Base-by-base conservation (phyloP, 345 rosid species). In the Populus ilicifolia region DNA sequence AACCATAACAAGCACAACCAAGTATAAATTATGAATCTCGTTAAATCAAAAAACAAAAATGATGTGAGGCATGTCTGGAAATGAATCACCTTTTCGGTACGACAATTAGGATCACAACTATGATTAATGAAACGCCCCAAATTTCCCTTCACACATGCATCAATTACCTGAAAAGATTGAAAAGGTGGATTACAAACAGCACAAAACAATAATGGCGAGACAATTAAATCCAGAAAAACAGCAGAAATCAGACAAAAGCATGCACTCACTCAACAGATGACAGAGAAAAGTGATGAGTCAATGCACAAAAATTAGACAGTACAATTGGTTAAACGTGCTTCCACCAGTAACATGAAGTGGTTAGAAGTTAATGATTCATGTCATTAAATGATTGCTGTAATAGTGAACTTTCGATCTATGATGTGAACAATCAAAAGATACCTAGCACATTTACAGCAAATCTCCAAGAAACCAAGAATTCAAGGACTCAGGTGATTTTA, bases 101-200 rank as follows among this genome's bases (percentile, higher is more conserved):
- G 98, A 82, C 99, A 93, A 85, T 96, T 96, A 70, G 99, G 99
- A 83, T 96, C 95, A 84, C 99, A 96, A 75, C 99, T 96, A 81
- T 96, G 99, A 86, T 96, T 96, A 66, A 96, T 92, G 85, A 96
- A 96, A 81, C 98, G 97, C 75, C 97, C 99, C 89, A 96, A 72
- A 79, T 96, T 96, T 75, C 98, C 99, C 88, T 96, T 96, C 6
- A 85, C 93, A 84, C 92, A 92, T 56, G 99, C 99, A 84, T 92
- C 98, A 71, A 93, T 96, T 69, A 96, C 97, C 99, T 96, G 94
- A 81, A 80, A 83, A 43, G 56, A 79, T 20, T 71, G 59, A 71
- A 81, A 75, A 50, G 17, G 83, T n/a, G 50, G 62, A 74, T 39
- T 44, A 67, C n/a, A 30, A 74, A 75, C 56, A 25, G 29, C 68